These are phyloP conservation scores for Artemisia argyi DNA, from an alignment of 129 eudicot species.

Conservation along the genomic window DNA sequence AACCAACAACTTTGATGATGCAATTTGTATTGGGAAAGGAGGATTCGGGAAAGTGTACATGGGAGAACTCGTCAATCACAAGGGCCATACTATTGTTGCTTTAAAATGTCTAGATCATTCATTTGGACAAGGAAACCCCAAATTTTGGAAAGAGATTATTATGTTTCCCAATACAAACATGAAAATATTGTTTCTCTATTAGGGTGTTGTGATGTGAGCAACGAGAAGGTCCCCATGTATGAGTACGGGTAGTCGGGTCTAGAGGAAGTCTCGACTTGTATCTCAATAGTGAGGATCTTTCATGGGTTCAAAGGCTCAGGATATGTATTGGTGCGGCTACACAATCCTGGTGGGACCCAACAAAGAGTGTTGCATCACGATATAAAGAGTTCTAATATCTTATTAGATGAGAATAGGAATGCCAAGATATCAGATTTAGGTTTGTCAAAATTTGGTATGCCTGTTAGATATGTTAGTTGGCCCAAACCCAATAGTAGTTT, in stretches of 20 bases:
- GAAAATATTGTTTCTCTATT: background rate
- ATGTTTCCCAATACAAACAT: background rate
- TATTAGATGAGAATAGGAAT: conserved; percentile 7
- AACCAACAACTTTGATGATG: no score
- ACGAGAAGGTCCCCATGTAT: background rate
- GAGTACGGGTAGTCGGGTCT: conserved; percentile 1
- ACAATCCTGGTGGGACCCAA: background rate
- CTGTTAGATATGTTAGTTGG: no score
- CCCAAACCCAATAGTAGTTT: no score
- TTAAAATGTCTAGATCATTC: background rate
- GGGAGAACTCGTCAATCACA: background rate
- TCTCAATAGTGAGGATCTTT: background rate
- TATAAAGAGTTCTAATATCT: conserved; percentile 1
- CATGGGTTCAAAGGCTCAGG: background rate
- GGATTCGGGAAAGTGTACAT: conserved; percentile 7
- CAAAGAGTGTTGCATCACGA: conserved; percentile 10
- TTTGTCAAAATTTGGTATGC: background rate
- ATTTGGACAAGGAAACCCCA: conserved; percentile 13
- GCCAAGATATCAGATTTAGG: conserved; percentile 4
- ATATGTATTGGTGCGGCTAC: conserved; percentile 7
- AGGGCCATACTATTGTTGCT: background rate
- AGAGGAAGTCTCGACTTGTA: background rate
- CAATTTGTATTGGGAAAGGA: background rate
- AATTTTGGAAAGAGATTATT: background rate
- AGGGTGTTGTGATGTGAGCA: background rate